Conservation (phyloP, 1,284 basidiomycete species). For the Tremellales sp. region DNA sequence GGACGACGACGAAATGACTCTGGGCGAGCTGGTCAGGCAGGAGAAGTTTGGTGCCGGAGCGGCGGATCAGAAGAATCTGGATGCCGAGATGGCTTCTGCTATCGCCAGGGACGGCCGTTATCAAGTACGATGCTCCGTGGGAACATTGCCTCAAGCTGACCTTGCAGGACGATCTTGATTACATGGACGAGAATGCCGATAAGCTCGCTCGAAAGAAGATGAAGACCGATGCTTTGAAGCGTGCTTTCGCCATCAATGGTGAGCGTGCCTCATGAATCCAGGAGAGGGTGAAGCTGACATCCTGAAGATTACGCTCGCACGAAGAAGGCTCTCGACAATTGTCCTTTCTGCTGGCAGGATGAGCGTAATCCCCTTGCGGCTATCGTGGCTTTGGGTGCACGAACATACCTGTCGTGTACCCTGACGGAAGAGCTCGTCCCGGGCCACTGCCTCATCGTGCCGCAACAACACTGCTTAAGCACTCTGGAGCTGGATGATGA, state of each 20-base stretch:
- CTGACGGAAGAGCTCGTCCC: constrained; percentile 76
- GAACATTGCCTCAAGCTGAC: neutral
- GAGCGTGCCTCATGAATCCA: constrained; percentile 21
- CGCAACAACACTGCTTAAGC: constrained; percentile 86
- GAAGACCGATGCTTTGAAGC: constrained; percentile 91
- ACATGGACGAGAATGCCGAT: constrained; percentile 95
- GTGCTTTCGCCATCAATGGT: constrained; percentile 95
- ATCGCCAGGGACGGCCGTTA: constrained; percentile 85
- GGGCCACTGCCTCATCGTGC: constrained; percentile 92
- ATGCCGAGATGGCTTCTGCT: constrained; percentile 80
- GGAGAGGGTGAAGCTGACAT: neutral
- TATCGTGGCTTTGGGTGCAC: constrained; percentile 83
- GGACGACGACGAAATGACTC: constrained; percentile 79
- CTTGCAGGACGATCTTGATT: constrained; percentile 75
- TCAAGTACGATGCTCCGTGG: constrained; percentile 54
- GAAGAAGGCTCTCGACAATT: constrained; percentile 80
- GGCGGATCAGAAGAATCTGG: constrained; percentile 83
- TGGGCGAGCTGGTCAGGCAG: constrained; percentile 88
- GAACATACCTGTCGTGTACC: constrained; percentile 84
- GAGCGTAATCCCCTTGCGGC: constrained; percentile 81
- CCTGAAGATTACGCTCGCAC: constrained; percentile 84
- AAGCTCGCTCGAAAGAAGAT: constrained; percentile 86
- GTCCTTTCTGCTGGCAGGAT: constrained; percentile 83
- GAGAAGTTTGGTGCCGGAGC: constrained; percentile 86
- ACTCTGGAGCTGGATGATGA: constrained; percentile 95